Evolutionary conservation across 805 yeast species (phyloP).

Genomic region (Spathaspora sp.): DNA sequence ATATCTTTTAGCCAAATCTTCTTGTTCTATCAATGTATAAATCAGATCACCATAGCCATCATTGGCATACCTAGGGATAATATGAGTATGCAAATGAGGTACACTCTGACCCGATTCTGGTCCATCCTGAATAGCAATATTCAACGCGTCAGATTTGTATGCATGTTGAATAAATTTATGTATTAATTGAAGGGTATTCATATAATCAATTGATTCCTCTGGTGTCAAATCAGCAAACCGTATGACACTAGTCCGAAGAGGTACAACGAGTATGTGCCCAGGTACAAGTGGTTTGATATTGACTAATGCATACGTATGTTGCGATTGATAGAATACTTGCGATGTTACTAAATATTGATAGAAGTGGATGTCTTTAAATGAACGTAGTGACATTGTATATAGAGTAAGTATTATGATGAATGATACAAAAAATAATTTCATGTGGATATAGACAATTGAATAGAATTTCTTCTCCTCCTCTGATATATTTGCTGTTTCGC

Average conservation of each 20-base stretch:
- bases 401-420: too few relatives aligned
- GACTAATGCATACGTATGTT: constrained; percentile 77
- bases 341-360: constrained; percentile 51
- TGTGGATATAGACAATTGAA: too few relatives aligned
- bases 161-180: constrained; percentile 61
- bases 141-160: constrained; percentile 79
- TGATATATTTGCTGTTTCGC: background rate
- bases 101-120: constrained; percentile 95
- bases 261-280: constrained; percentile 90
- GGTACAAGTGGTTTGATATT: constrained; percentile 90
- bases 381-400: background rate
- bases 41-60: constrained; percentile 57
- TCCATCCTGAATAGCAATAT: constrained; percentile 95
- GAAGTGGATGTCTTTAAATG: constrained; percentile 37
- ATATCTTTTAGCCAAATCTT: constrained; percentile 42
- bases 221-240: constrained; percentile 65
- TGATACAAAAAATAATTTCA: too few relatives aligned
- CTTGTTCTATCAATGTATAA: constrained; percentile 58
- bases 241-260: constrained; percentile 58
- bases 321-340: constrained; percentile 59
- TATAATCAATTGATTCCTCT: constrained; percentile 76
- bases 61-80: constrained; percentile 74
- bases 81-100: constrained; percentile 91
- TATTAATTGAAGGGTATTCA: constrained; percentile 67
- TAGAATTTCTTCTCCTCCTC: too few relatives aligned